Evolutionary conservation across 1,284 basidiomycete genomes (phyloP).

Genomic region (Baeospora myosura): DNA sequence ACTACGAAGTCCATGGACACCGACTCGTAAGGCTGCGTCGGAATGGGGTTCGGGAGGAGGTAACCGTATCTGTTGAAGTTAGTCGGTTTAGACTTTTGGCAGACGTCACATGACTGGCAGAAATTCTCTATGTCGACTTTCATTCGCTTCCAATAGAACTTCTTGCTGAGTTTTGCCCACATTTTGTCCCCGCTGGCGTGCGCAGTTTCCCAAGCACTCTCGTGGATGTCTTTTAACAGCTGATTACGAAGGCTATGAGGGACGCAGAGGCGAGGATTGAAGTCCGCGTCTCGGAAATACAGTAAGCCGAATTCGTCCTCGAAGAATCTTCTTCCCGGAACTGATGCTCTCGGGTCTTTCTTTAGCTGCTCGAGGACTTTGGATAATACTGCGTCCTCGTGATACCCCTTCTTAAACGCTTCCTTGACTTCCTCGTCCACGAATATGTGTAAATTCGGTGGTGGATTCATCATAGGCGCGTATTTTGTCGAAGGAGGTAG

Average conservation of each 20-base stretch:
- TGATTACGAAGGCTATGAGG: slow-evolving; percentile 12
- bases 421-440: not conserved
- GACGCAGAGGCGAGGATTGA: slow-evolving; percentile 17
- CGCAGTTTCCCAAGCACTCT: slow-evolving; percentile 15
- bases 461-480: too few relatives aligned
- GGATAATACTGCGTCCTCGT: not conserved
- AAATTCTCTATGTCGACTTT: slow-evolving; percentile 14
- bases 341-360: slow-evolving; percentile 10
- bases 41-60: slow-evolving; percentile 12
- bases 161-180: slow-evolving; percentile 12
- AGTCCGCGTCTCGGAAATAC: slow-evolving; percentile 16
- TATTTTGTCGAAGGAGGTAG: too few relatives aligned
- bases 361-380: not conserved
- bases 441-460: too few relatives aligned
- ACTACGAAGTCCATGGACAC: slow-evolving; percentile 21
- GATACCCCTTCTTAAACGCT: not conserved
- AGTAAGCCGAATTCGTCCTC: too few relatives aligned
- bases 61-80: slow-evolving; percentile 5
- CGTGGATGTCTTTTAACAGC: slow-evolving; percentile 21
- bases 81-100: not conserved
- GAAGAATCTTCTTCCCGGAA: too few relatives aligned
- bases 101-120: slow-evolving; percentile 18
- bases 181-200: slow-evolving; percentile 20
- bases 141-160: slow-evolving; percentile 22
- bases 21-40: slow-evolving; percentile 15